A percentile compares a stretch with the other conserved stretches of the same genome.
Evolutionary conservation across 2,329 filamentous ascomycete species (phyloP).

Genomic region (Epichloe coenophiala): DNA sequence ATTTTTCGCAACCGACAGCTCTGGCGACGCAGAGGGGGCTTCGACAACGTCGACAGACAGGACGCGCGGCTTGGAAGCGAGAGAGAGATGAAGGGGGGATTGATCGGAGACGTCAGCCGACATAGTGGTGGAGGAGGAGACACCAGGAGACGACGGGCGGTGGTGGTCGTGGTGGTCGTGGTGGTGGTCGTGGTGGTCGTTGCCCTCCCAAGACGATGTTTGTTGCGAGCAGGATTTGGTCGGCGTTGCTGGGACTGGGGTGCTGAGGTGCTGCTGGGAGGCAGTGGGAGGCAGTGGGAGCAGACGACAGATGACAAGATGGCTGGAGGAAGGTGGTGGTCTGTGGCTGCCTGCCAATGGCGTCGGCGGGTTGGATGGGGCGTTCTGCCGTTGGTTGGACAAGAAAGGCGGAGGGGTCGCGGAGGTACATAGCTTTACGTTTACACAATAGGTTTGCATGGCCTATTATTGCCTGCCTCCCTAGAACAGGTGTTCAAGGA

Average conservation of each 20-base stretch:
- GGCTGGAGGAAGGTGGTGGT: not conserved
- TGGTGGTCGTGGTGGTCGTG: not conserved
- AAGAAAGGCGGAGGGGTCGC: not conserved
- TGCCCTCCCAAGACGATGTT: not conserved
- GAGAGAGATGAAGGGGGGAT: not conserved
- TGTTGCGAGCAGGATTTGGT: not conserved
- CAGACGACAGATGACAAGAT: not conserved
- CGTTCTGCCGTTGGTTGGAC: not conserved
- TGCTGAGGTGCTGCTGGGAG: not conserved
- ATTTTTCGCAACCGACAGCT: not conserved
- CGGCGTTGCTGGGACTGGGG: not conserved
- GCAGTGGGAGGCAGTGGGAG: too few relatives aligned
- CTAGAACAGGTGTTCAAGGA: too few relatives aligned
- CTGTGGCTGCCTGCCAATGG: slow-evolving; percentile 2
- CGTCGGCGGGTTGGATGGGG: not conserved
- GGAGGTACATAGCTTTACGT: not conserved
- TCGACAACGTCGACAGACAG: not conserved
- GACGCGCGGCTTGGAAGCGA: not conserved
- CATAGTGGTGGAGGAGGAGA: slow-evolving; percentile 2
- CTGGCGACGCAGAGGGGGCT: not conserved
- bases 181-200: not conserved
- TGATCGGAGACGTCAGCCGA: slow-evolving; percentile 6
- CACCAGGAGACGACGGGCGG: not conserved
- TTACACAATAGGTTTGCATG: not conserved
- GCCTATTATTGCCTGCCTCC: too few relatives aligned